Base-by-base conservation (phyloP, 345 rosid genomes). In the Schrenkiella parvula region DNA sequence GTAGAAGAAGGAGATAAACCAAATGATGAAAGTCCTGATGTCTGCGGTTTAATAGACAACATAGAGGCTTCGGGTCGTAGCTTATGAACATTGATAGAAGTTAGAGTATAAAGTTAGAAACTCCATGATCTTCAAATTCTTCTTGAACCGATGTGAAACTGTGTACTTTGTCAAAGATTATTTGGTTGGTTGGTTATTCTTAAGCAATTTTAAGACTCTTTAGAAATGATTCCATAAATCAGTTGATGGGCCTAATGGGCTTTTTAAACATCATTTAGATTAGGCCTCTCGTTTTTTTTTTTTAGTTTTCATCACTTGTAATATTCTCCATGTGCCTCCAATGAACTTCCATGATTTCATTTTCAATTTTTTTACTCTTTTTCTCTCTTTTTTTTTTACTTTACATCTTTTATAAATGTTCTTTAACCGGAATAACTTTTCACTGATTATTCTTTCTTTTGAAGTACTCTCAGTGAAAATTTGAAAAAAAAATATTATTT, bases 271-370 rank as follows among this genome's bases (percentile, higher is more conserved):
- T 8, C 15, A 23, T 52, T 37, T 11, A 13, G 26, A 38, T 9
- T 34, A 31, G 29, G 56, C 48, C 41, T 11, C 8, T n/a, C 15
- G 25, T 56, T 18, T 22, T 28, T 37, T 11, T 11, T 23, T 52
- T 26, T 6, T 6, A 3, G 0, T 44, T 54, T 19, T 10, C 43
- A 18, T 12, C 15, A 5, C 32, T 4, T 18, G 21, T 22, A 23
- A 43, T 22, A 18, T 34, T 21, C 32, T 38, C 47, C 60, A 17
- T 53, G 55, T 32, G 56, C 31, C 42, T 54, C 29, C 9, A 39
- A 38, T 52, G 43, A 32, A 69, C 63, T 73, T 64, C 66, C 67
- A 66, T 73, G 61, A 74, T 74, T 74, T 60, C 55, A 51, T 51
- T 44, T 68, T 67, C 56, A 32, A 23, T 50, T 68, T 50, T 68